These are phyloP conservation scores for Hanseniaspora jakobsenii DNA, from an alignment of 805 yeast genomes.

Conservation along the genomic window DNA sequence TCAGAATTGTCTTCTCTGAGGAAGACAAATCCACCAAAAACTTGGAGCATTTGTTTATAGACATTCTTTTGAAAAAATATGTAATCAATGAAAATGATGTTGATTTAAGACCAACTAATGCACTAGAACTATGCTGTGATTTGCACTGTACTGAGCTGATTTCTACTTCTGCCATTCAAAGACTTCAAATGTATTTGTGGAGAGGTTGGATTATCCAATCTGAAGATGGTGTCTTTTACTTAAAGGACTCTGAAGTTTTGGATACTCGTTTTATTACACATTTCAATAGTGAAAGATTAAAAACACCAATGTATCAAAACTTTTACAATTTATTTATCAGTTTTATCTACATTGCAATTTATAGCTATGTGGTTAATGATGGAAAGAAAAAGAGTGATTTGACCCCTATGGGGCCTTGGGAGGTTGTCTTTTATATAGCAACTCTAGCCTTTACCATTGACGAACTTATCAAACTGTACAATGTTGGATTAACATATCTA, in stretches of 20 bases:
- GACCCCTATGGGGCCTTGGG: slow-evolving; percentile 35
- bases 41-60: slow-evolving; percentile 48
- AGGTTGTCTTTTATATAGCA: slow-evolving; percentile 48
- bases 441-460: slow-evolving; percentile 57
- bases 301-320: slow-evolving; percentile 76
- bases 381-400: slow-evolving; percentile 32
- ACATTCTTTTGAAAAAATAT: slow-evolving; percentile 67
- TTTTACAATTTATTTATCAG: slow-evolving; percentile 57
- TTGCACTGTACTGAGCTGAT: slow-evolving; percentile 68
- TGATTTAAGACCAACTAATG: slow-evolving; percentile 57
- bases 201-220: slow-evolving; percentile 83
- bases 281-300: slow-evolving; percentile 71
- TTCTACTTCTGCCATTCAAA: slow-evolving; percentile 69
- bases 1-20: slow-evolving; percentile 46
- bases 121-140: slow-evolving; percentile 75
- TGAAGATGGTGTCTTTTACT: slow-evolving; percentile 50
- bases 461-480: slow-evolving; percentile 59
- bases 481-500: slow-evolving; percentile 59
- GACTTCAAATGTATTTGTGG: slow-evolving; percentile 86
- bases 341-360: slow-evolving; percentile 47
- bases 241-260: slow-evolving; percentile 45
- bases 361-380: slow-evolving; percentile 51
- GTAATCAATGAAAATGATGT: slow-evolving; percentile 49
- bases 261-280: slow-evolving; percentile 46
- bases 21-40: slow-evolving; percentile 38